phyloP scores from a whole-genome alignment of 768 basidiomycete species.

The Neoboletus brunneissimus region DNA sequence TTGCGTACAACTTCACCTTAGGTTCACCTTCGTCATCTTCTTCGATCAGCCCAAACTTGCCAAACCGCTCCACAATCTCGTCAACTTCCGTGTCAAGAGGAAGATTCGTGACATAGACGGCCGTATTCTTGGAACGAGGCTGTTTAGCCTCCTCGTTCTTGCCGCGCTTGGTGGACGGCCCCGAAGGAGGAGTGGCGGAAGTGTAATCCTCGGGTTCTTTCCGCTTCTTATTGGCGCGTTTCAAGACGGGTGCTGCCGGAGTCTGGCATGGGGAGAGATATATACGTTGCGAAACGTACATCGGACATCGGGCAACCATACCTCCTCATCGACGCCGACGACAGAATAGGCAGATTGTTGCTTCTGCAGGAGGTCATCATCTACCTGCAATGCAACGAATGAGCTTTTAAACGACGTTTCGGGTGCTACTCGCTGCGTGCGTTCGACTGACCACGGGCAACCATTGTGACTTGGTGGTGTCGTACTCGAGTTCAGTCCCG shows the following conservation, averaged over 20 bases:
- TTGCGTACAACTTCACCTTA: constrained; percentile 95
- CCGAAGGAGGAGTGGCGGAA: constrained; percentile 45
- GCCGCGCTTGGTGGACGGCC: constrained; percentile 65
- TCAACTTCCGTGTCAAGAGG: constrained; percentile 72
- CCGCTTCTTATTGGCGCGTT: constrained; percentile 76
- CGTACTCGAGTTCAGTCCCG: constrained; percentile 89
- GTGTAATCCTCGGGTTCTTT: constrained; percentile 74
- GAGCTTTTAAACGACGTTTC: not conserved
- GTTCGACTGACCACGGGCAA: constrained; percentile 67
- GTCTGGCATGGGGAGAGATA: constrained; percentile 46
- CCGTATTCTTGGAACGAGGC: constrained; percentile 83
- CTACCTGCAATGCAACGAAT: constrained; percentile 51
- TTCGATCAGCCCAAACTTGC: constrained; percentile 88
- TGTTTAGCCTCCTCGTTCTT: constrained; percentile 53
- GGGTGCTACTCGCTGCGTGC: not conserved
- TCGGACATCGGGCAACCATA: constrained; percentile 37
- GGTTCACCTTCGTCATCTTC: constrained; percentile 88
- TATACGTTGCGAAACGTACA: constrained; percentile 23
- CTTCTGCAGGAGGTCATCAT: constrained; percentile 79
- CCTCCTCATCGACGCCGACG: constrained; percentile 91
- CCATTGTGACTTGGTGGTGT: constrained; percentile 73
- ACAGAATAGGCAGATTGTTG: constrained; percentile 97
- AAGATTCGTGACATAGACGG: constrained; percentile 83
- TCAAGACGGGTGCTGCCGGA: constrained; percentile 83
- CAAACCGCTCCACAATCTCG: constrained; percentile 83